phyloP scores from a whole-genome alignment of 306 rosid species.

The Gastrolobium villosum region DNA sequence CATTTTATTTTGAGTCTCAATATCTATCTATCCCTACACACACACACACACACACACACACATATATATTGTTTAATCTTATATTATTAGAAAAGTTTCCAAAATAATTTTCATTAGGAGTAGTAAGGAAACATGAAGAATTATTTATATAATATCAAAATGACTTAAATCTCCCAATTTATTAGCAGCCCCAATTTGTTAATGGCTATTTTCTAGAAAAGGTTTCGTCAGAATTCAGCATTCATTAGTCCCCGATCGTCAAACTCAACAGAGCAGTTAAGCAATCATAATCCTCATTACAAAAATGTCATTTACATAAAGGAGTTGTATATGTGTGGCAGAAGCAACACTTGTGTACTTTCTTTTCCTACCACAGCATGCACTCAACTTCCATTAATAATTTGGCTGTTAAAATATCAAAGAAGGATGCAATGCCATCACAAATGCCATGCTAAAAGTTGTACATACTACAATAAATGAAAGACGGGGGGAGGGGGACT shows the following conservation, averaged over 20 bases:
- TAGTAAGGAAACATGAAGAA: conserved; percentile 32
- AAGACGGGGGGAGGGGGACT: background rate
- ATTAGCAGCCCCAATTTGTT: background rate
- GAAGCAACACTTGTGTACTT: conserved; percentile 19
- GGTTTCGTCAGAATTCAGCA: background rate
- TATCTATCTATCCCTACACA: background rate
- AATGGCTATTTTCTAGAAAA: conserved; percentile 6
- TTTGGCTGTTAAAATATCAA: conserved; percentile 30
- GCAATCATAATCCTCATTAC: background rate
- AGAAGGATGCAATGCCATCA: conserved; percentile 25
- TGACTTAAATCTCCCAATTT: background rate
- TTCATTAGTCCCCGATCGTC: background rate
- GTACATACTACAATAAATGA: background rate
- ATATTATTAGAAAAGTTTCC: background rate
- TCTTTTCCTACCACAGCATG: conserved; percentile 17
- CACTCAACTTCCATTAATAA: conserved; percentile 28
- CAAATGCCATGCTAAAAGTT: conserved; percentile 21
- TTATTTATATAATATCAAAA: background rate
- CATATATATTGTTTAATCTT: background rate
- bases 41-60: too few species aligned
- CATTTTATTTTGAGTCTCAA: conserved; percentile 28
- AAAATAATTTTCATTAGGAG: background rate
- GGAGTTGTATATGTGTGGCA: background rate
- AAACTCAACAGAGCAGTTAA: background rate
- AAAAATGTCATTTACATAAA: background rate